Conservation (phyloP, 108 stramenopile species). For the Discostella pseudostelligera region DNA sequence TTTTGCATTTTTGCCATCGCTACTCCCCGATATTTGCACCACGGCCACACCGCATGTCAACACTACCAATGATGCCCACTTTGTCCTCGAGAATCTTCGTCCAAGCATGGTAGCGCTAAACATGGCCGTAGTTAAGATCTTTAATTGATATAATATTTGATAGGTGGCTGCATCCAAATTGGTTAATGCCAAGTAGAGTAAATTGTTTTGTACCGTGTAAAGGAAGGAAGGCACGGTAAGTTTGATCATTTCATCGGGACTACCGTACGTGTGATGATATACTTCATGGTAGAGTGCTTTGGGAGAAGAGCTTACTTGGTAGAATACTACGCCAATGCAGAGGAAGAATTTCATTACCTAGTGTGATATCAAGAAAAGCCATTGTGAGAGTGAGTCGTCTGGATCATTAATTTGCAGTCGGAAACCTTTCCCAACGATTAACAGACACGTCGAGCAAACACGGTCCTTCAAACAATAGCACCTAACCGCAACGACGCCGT, state of each 20-base stretch:
- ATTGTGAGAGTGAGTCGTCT: too few relatives aligned
- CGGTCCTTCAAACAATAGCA: too few relatives aligned
- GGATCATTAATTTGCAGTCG: too few relatives aligned
- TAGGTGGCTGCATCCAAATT: slow-evolving; percentile 97
- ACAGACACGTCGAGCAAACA: too few relatives aligned
- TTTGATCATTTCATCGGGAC: slow-evolving; percentile 86
- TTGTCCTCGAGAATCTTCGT: slow-evolving; percentile 62
- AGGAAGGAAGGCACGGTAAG: slow-evolving; percentile 95
- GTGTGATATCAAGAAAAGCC: too few relatives aligned
- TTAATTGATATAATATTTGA: slow-evolving; percentile 97
- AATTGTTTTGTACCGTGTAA: slow-evolving; percentile 98
- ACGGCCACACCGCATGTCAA: slow-evolving; percentile 91
- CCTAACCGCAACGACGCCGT: too few relatives aligned
- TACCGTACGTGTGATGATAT: slow-evolving; percentile 34
- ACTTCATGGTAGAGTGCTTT: slow-evolving; percentile 20
- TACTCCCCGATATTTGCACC: slow-evolving; percentile 79
- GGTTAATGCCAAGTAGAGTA: slow-evolving; percentile 92
- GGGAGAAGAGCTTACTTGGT: slow-evolving; percentile 42
- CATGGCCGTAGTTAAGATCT: slow-evolving; percentile 97
- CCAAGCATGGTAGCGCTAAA: slow-evolving; percentile 91
- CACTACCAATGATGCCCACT: slow-evolving; percentile 88
- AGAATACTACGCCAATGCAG: slow-evolving; percentile 65
- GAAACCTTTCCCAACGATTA: too few relatives aligned
- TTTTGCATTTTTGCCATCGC: slow-evolving; percentile 20
- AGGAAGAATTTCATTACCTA: slow-evolving; percentile 63